Evolutionary conservation across 208 protist genomes (phyloP).

Genomic region (Leishmania guyanensis): DNA sequence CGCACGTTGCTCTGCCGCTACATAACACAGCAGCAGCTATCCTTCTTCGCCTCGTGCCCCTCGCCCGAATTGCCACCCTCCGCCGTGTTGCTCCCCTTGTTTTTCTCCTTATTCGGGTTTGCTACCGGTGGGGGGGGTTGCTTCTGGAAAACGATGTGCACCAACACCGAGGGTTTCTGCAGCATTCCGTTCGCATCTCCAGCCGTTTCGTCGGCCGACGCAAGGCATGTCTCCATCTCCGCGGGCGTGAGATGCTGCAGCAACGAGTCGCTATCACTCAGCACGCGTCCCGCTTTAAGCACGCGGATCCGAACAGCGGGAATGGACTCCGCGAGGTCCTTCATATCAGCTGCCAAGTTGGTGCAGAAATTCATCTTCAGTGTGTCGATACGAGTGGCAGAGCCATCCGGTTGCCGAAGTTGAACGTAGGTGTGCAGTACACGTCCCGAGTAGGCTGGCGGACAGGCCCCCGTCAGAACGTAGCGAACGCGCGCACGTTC

Average conservation of each 20-base stretch:
- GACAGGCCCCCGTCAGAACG: constrained; percentile 72
- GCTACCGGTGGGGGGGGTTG: constrained; percentile 8
- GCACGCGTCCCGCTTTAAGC: constrained; percentile 65
- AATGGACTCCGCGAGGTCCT: constrained; percentile 53
- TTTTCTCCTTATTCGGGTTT: constrained; percentile 24
- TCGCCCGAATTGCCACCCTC: constrained; percentile 25
- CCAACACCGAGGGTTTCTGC: constrained; percentile 41
- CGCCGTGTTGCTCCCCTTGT: constrained; percentile 13
- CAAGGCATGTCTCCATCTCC: constrained; percentile 37
- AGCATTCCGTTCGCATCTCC: constrained; percentile 22
- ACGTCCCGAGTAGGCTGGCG: constrained; percentile 54
- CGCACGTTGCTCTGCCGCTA: neutral
- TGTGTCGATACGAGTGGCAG: constrained; percentile 41
- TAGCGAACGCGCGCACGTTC: constrained; percentile 57
- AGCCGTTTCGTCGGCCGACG: constrained; percentile 9
- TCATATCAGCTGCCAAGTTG: constrained; percentile 65
- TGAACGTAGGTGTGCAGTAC: constrained; percentile 63
- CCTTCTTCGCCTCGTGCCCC: constrained; percentile 32
- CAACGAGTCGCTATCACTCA: constrained; percentile 44
- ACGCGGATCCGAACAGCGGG: constrained; percentile 45
- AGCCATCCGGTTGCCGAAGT: constrained; percentile 42
- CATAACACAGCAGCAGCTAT: constrained; percentile 57
- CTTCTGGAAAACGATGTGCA: constrained; percentile 70
- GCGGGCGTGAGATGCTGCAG: constrained; percentile 35
- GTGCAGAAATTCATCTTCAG: constrained; percentile 54